phyloP scores from a whole-genome alignment of 305 asterid species.

The Fraxinus sp. region DNA sequence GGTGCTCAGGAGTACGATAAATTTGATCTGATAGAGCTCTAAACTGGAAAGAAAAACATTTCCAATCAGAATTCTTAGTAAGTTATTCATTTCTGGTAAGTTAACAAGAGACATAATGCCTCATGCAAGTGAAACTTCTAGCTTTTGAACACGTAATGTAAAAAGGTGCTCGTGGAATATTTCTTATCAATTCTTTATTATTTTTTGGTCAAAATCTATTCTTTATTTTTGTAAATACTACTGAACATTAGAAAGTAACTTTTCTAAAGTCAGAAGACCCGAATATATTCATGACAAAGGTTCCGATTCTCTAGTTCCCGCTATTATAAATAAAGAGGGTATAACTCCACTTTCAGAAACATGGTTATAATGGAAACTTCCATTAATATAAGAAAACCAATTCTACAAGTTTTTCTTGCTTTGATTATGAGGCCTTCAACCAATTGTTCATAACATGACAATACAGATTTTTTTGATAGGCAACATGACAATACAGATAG shows the following conservation, averaged over 20 bases:
- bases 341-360: not conserved
- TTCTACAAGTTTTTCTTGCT: not conserved
- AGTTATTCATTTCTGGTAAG: not conserved
- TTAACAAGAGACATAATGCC: not conserved
- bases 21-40: slow-evolving; percentile 94
- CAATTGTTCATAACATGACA: not conserved
- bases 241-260: not conserved
- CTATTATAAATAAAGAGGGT: not conserved
- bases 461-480: not conserved
- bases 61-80: slow-evolving; percentile 24
- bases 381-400: not conserved
- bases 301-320: not conserved
- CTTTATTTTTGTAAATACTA: not conserved
- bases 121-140: not conserved
- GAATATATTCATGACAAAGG: not conserved
- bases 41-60: slow-evolving; percentile 46
- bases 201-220: not conserved
- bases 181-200: not conserved
- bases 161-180: not conserved
- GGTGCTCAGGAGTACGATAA: slow-evolving; percentile 90
- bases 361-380: not conserved
- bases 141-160: not conserved
- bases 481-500: not conserved
- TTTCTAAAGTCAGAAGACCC: not conserved
- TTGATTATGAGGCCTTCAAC: not conserved